These are phyloP conservation scores for Tylopilus plumbeoviolaceoides DNA, from an alignment of 768 basidiomycete species.

Conservation along the genomic window DNA sequence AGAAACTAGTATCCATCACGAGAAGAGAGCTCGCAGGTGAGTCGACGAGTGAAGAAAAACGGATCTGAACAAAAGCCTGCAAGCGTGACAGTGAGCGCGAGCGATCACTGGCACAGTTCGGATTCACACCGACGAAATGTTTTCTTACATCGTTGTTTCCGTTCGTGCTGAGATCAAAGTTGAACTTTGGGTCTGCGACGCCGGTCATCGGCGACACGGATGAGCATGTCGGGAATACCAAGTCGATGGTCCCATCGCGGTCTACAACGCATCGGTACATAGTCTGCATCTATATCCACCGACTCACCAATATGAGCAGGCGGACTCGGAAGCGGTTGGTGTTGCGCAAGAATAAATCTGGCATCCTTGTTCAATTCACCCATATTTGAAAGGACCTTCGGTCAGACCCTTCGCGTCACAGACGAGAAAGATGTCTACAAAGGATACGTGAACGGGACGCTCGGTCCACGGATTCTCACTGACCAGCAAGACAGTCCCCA, in stretches of 20 bases:
- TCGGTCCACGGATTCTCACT: not conserved
- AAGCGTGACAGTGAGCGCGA: not conserved
- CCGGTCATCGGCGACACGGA: slow-evolving; percentile 66
- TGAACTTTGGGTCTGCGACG: slow-evolving; percentile 73
- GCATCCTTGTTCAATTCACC: slow-evolving; percentile 78
- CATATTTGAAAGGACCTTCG: slow-evolving; percentile 82
- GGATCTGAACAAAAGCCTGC: slow-evolving; percentile 65
- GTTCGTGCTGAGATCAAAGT: slow-evolving; percentile 59
- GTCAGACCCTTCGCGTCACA: slow-evolving; percentile 64
- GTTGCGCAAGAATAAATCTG: slow-evolving; percentile 67
- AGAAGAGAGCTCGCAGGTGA: slow-evolving; percentile 52
- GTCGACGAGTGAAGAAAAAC: slow-evolving; percentile 58
- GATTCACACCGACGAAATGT: not conserved
- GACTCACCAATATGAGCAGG: slow-evolving; percentile 80
- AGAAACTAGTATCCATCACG: slow-evolving; percentile 61
- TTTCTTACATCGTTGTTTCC: slow-evolving; percentile 47
- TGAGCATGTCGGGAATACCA: slow-evolving; percentile 84
- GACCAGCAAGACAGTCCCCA: slow-evolving; percentile 93
- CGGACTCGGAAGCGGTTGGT: slow-evolving; percentile 71
- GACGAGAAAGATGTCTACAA: slow-evolving; percentile 80
- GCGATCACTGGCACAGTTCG: too few relatives aligned
- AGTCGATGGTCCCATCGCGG: slow-evolving; percentile 94
- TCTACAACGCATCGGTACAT: slow-evolving; percentile 42
- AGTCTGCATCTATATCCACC: not conserved
- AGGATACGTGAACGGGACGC: not conserved